Evolutionary conservation across 495 filamentous ascomycete species (phyloP), one percentile per base, ranked within the genome.

Genomic region (Penicillium verhagenii): DNA sequence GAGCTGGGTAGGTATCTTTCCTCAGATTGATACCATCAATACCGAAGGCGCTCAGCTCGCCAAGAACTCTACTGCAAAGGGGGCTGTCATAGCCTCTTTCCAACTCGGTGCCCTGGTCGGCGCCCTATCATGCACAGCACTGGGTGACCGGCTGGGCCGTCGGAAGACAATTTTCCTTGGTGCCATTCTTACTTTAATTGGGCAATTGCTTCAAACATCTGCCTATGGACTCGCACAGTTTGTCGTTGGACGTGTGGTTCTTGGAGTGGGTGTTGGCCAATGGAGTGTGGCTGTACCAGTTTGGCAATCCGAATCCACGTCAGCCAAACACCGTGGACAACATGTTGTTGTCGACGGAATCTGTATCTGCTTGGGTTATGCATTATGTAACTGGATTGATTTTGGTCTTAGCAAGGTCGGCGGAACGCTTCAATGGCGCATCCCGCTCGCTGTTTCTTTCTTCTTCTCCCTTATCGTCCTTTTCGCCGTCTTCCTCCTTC

Each of bases 311-410:
- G 68, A 72, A 39, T 69, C 59, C 24, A 61, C 61, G 1, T 61
- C 63, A 1, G 63, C 68, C 0, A 65, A 68, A 23, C 57, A 66
- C 49, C 76, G 79, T 26, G 78, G 78, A 2, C 67, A 71, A 35
- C 66, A 74, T 54, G 78, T 82, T 25, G 64, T 81, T 19, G 61
- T 76, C 3, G 73, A 78, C 29, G 75, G 77, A 10, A 66, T 79
- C 11, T 79, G 70, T 62, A 81, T 79, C 59, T 84, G 81, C 53
- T 74, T 84, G 44, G 85, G 82, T 39, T 82, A 85, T 29, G 76
- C 81, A 1, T 74, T 86, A 13, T 82, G 80, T 13, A 85, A 86
- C 54, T 88, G 84, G 84, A 76, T 88, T n/a, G 81, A 83, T 57
- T 88, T 80, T 50, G 79, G 73, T 18, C 51, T 76, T 13, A 78